Percentiles rank a stretch among this genome's conserved stretches.
phyloP scores from a whole-genome alignment of 139 green algal genomes.

The Coccomyxa sp. region DNA sequence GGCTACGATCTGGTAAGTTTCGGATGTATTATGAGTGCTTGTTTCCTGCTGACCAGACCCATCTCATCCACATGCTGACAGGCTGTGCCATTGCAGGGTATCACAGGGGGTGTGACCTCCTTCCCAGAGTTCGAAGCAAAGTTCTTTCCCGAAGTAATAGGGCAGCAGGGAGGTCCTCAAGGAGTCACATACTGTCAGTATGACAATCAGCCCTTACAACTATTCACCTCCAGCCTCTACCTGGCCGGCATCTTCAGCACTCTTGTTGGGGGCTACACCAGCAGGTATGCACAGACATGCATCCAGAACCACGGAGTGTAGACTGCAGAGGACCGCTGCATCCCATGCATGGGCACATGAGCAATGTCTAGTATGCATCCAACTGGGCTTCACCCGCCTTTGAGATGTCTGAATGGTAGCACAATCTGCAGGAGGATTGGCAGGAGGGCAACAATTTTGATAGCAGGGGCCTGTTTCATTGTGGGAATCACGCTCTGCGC shows the following conservation, averaged over 20 bases:
- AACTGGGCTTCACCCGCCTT: too few relatives aligned
- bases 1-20: not conserved
- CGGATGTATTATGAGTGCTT: not conserved
- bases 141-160: constrained; percentile 41
- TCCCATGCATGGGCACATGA: not conserved
- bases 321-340: too few relatives aligned
- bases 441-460: not conserved
- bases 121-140: constrained; percentile 31
- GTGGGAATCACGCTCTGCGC: not conserved
- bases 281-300: not conserved
- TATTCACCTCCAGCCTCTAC: constrained; percentile 2
- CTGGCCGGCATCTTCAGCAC: not conserved
- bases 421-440: not conserved
- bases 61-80: not conserved
- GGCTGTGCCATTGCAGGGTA: not conserved
- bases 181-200: not conserved
- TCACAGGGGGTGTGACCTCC: constrained; percentile 45
- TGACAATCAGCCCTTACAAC: not conserved
- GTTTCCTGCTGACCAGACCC: not conserved
- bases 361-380: not conserved
- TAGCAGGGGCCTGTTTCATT: not conserved
- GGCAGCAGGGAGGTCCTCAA: not conserved
- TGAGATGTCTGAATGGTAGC: too few relatives aligned
- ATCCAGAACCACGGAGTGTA: not conserved
- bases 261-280: not conserved